Evolutionary conservation across 192 early-diverging fungal species (phyloP), one percentile per base, ranked within the genome.

Genomic region (Coemansia sp.): DNA sequence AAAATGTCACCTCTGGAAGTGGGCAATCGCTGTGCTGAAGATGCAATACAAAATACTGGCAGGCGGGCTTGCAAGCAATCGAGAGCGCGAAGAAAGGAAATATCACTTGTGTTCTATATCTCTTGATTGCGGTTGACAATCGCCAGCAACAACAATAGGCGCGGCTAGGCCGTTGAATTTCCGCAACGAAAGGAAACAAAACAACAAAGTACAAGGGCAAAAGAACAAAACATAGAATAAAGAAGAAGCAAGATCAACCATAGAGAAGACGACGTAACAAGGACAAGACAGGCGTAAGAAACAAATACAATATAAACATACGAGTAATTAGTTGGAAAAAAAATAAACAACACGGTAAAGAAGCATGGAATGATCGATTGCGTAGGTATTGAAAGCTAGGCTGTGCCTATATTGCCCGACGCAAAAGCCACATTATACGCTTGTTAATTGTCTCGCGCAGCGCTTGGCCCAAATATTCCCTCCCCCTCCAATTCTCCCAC

Each of bases 341-440:
- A 38, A 59, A 25, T 14, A 41, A 42, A n/a, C 41, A 42, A n/a
- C 41, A 42, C n/a, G 36, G 36, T 38, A 35, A 5, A 25, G 20
- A 59, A 59, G 58, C 33, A n/a, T 23, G 58, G 36, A 23, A 59
- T 17, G 38, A 32, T 20, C 46, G 46, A 48, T 48, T 48, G 46
- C 46, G 19, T 20, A 20, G 8, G 15, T 20, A 48, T 48, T 48
- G 9, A 20, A 48, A 48, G 46, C 14, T 43, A 43, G 2, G 42
- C 13, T 15, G 42, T 11, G 17, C 11, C 42, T 15, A 17, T 17
- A 43, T 43, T 43, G 42, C 42, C 42, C 11, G 29, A 29, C 29
- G 29, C 29, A 20, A 20, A 19, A 48, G 46, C 14, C 38, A 40
- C 38, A 4, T 11, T 13, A 8, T 13, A 40, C 11, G 38, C 38